Percentiles rank a stretch among this genome's conserved stretches.
Conservation (phyloP, 305 asterid species). For the Fraxinus ornus region DNA sequence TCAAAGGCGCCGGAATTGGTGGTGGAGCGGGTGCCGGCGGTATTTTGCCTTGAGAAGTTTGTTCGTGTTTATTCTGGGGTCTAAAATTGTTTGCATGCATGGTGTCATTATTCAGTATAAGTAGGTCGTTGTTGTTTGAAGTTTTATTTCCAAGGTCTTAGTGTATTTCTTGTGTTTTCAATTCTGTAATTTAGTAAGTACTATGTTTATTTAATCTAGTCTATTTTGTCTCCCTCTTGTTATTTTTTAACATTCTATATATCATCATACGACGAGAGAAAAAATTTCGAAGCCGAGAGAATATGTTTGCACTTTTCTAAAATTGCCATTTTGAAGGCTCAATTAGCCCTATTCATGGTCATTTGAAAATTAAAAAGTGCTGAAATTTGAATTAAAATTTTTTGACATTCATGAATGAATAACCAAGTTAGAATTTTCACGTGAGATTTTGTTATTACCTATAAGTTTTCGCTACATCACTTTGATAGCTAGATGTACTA, state of each 20-base stretch:
- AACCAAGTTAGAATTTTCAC: too few species aligned
- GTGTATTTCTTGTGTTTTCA: conserved; percentile 5
- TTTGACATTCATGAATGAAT: too few species aligned
- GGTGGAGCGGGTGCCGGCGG: conserved; percentile 28
- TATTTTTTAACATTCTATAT: background rate
- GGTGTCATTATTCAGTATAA: background rate
- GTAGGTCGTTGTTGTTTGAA: background rate
- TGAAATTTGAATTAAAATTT: too few species aligned
- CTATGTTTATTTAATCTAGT: background rate
- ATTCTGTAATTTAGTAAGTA: conserved; percentile 4
- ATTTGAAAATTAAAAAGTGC: too few species aligned
- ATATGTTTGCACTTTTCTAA: background rate
- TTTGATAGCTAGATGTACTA: too few species aligned
- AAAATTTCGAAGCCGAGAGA: too few species aligned
- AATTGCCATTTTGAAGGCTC: background rate
- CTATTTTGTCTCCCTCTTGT: background rate
- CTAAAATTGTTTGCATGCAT: background rate
- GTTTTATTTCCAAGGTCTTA: background rate
- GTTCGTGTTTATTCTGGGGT: background rate
- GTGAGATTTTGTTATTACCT: too few species aligned
- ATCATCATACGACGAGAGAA: too few species aligned
- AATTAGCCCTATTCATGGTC: background rate
- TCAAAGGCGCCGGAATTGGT: conserved; percentile 21
- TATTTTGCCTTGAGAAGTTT: conserved; percentile 28
- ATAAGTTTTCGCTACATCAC: too few species aligned